These are phyloP conservation scores for Parietaria judaica DNA, from an alignment of 306 rosid genomes.

Conservation along the genomic window DNA sequence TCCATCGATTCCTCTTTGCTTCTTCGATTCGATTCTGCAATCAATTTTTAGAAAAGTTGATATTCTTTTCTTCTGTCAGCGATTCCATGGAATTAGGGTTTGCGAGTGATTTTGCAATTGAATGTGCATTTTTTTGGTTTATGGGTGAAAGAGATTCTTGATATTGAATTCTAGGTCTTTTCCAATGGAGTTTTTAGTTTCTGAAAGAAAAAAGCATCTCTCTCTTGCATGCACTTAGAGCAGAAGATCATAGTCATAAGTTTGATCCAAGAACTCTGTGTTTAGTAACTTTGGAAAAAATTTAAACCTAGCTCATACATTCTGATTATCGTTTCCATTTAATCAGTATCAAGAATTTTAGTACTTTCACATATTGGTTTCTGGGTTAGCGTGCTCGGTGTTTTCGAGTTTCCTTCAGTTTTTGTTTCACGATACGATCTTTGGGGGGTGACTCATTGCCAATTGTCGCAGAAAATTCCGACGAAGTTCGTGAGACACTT, in stretches of 20 bases:
- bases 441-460: constrained; percentile 20
- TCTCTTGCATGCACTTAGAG: not conserved
- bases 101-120: not conserved
- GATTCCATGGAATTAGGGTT: constrained; percentile 16
- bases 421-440: too few species aligned
- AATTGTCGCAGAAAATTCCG: constrained; percentile 66
- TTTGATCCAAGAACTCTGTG: not conserved
- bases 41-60: not conserved
- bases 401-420: too few species aligned
- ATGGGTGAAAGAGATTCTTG: not conserved
- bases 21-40: not conserved
- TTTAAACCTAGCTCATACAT: not conserved
- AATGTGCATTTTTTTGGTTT: not conserved
- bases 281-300: not conserved
- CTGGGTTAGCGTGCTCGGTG: not conserved
- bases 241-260: not conserved
- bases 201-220: too few species aligned
- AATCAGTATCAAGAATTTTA: not conserved
- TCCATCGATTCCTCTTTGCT: not conserved
- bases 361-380: not conserved
- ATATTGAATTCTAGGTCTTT: not conserved
- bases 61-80: not conserved
- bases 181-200: not conserved
- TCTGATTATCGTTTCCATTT: too few species aligned
- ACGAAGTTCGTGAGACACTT: constrained; percentile 40